A percentile compares a stretch with the other conserved stretches of the same genome.
Evolutionary conservation across 1,284 basidiomycete genomes (phyloP).

Genomic region (Leccinum cinnamomeum): DNA sequence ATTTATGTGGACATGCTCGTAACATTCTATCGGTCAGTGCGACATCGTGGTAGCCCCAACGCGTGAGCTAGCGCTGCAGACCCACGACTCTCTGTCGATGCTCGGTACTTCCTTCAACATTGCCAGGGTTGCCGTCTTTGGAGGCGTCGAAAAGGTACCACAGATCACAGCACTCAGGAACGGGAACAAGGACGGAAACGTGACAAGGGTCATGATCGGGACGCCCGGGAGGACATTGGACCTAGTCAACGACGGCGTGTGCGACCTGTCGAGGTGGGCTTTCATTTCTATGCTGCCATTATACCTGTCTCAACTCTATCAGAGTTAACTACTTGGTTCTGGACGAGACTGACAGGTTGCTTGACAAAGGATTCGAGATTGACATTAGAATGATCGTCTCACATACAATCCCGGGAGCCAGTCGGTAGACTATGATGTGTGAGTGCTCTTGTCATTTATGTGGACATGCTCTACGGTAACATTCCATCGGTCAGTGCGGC

Average conservation of each 20-base stretch:
- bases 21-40: too few relatives aligned
- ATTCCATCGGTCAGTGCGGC: constrained; percentile 82
- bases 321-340: constrained; percentile 91
- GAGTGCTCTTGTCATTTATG: constrained; percentile 30
- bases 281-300: neutral
- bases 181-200: constrained; percentile 49
- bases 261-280: constrained; percentile 75
- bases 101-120: constrained; percentile 72
- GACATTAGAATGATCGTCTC: constrained; percentile 94
- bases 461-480: neutral
- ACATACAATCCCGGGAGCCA: constrained; percentile 61
- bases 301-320: neutral
- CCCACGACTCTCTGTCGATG: constrained; percentile 79
- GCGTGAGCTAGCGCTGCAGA: constrained; percentile 93
- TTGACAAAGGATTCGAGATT: constrained; percentile 98
- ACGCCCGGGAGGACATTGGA: constrained; percentile 95
- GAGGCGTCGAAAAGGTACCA: constrained; percentile 86
- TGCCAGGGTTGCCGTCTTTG: constrained; percentile 76
- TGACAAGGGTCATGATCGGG: constrained; percentile 66
- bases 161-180: constrained; percentile 68
- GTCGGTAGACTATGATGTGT: constrained; percentile 94
- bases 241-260: constrained; percentile 80
- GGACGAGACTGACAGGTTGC: constrained; percentile 98
- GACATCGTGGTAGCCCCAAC: constrained; percentile 86
- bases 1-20: too few relatives aligned